phyloP scores from a whole-genome alignment of 768 basidiomycete genomes.

The Piloderma croceum region DNA sequence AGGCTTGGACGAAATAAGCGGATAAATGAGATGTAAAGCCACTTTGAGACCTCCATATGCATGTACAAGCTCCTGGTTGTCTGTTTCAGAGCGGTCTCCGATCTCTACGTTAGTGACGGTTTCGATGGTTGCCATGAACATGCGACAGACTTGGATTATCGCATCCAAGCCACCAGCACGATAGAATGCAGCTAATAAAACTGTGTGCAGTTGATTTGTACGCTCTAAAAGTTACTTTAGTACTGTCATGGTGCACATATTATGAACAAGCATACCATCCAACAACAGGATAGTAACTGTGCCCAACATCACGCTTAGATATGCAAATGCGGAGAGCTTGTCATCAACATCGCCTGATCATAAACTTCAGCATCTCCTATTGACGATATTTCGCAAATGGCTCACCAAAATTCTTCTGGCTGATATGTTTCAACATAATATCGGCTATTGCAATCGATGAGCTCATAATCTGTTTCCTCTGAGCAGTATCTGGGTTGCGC shows the following conservation, averaged over 20 bases:
- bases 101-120: slow-evolving; percentile 41
- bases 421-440: slow-evolving; percentile 69
- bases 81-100: slow-evolving; percentile 52
- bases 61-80: slow-evolving; percentile 63
- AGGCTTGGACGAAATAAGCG: slow-evolving; percentile 73
- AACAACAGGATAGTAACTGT: slow-evolving; percentile 47
- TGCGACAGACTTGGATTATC: slow-evolving; percentile 51
- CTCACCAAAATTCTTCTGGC: slow-evolving; percentile 45
- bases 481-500: slow-evolving; percentile 66
- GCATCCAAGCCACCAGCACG: slow-evolving; percentile 65
- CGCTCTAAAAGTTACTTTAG: slow-evolving; percentile 49
- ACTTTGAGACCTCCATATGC: slow-evolving; percentile 81
- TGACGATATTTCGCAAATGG: slow-evolving; percentile 32
- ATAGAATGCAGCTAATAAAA: slow-evolving; percentile 72
- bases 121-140: slow-evolving; percentile 54
- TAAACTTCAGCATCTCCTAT: slow-evolving; percentile 32
- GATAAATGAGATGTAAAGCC: slow-evolving; percentile 67
- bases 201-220: slow-evolving; percentile 71
- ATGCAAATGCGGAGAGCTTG: slow-evolving; percentile 39
- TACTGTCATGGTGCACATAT: slow-evolving; percentile 1
- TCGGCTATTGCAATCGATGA: slow-evolving; percentile 66
- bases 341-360: slow-evolving; percentile 29
- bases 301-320: slow-evolving; percentile 51
- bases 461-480: slow-evolving; percentile 71
- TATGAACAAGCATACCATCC: slow-evolving; percentile 43